Evolutionary conservation across 768 basidiomycete species (phyloP), one percentile per base, ranked within the genome.

Genomic region (Psilocybe cubensis): DNA sequence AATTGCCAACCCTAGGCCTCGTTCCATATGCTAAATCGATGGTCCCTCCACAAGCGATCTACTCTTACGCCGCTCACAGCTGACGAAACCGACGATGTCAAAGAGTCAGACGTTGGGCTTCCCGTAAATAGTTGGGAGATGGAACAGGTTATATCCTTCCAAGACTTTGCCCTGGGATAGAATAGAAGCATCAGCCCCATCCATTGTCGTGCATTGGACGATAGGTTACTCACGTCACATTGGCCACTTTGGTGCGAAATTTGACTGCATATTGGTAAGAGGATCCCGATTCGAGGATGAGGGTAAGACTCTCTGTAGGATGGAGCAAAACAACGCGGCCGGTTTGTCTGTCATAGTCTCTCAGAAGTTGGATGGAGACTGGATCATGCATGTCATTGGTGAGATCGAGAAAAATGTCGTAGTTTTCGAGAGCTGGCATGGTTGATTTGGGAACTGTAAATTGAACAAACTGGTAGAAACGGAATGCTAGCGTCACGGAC

Each of bases 221-320:
- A 14, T 28, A 33, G 31, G 45, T 17, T 41, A 75, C 86, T 65
- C 71, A 89, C 88, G 86, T 87, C 71, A 90, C 81, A 67, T 86
- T 85, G 56, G 81, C 85, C 25, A 89, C 87, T 65, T 84, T 85
- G 48, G 82, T 80, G 61, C 78, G 81, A 59, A 79, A 79, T 70
- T 88, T 89, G 57, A 90, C 73, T 31, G 84, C 86, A 69, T 90
- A 89, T 65, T 82, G 81, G 75, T 90, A 90, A 35, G 83, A 73
- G 20, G 81, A 79, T 5, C 88, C 88, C 18, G 88, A 86, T 64
- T 88, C 86, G 60, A 90, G 79, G 58, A 90, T 79, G 56, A 89
- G 77, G 28, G 85, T 85, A 54, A 90, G 74, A 41, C 79, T 81
- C 66, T 90, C 87, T 46, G 81, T 77, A 3, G 87, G 87, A 56